Base-by-base conservation (phyloP, 208 protist genomes). In the Crithidia sp. region DNA sequence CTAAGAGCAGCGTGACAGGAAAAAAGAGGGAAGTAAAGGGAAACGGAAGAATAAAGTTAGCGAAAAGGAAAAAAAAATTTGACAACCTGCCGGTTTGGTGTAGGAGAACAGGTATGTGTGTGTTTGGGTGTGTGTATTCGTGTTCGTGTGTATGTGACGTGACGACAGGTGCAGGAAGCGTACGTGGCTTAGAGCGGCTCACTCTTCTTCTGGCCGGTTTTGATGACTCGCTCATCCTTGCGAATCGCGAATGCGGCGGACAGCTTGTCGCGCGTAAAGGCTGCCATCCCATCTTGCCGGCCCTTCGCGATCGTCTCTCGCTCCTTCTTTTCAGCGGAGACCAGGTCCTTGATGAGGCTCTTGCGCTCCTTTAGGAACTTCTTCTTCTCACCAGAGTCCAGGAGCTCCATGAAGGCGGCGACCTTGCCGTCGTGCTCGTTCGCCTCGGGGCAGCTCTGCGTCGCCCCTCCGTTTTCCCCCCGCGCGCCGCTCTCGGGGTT, bases 301-400 rank as follows among this genome's bases (percentile, higher is more conserved):
- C 76, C 36, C 71, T 77, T 76, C 52, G 66, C 59, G 16, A 87
- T 50, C 6, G 62, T 39, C 52, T 71, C 77, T 2, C 79, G 74
- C 39, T 67, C 63, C 70, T 81, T 85, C 72, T 85, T 83, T 57
- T 92, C 86, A 0, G 69, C 56, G 19, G 52, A 19, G 8, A 45
- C 36, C 10, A 87, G 55, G 17, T 81, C 58, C 73, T 89, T 89
- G 5, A 81, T 64, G 0, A 81, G 63, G 4, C 55, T 43, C 71
- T 81, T 81, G 44, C 67, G 59, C 36, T 85, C 79, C 56, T 87
- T 88, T 28, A 84, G 40, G 39, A 84, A 78, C 19, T 64, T 67
- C 58, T 81, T 71, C 62, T 81, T 74, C 43, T 83, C 81, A 44
- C 14, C 12, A 12, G 64, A 45, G 55, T 75, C 56, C 6, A 84